These are phyloP conservation scores for Globisporangium echinulatum DNA, from an alignment of 352 stramenopile species.

Conservation along the genomic window DNA sequence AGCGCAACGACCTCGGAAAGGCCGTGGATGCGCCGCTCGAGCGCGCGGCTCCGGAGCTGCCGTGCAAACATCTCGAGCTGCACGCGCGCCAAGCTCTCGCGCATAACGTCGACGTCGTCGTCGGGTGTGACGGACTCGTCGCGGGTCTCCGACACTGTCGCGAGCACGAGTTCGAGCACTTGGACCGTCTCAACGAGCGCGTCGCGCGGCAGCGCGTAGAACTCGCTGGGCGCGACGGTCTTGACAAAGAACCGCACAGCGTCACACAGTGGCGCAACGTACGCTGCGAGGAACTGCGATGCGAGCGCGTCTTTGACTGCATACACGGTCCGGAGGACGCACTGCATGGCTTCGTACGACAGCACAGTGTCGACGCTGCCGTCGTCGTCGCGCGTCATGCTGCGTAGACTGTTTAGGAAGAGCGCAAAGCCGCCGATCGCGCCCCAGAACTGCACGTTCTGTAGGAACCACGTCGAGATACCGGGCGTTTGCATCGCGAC, in stretches of 20 bases:
- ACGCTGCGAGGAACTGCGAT: conserved; percentile 29
- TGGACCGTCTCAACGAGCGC: conserved; percentile 49
- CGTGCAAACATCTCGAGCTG: conserved; percentile 44
- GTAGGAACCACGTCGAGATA: conserved; percentile 32
- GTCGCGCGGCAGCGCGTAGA: conserved; percentile 37
- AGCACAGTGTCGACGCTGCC: conserved; percentile 16
- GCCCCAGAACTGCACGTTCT: conserved; percentile 52
- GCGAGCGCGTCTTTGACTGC: conserved; percentile 51
- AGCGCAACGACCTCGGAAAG: conserved; percentile 56
- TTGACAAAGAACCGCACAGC: conserved; percentile 23
- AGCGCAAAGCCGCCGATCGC: conserved; percentile 44
- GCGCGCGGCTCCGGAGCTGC: conserved; percentile 42
- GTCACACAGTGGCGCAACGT: conserved; percentile 27
- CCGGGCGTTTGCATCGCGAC: conserved; percentile 12
- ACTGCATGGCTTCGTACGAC: conserved; percentile 50
- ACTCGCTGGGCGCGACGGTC: conserved; percentile 17
- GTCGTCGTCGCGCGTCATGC: conserved; percentile 5
- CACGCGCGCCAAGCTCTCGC: conserved; percentile 35
- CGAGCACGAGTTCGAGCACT: conserved; percentile 47
- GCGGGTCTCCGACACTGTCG: conserved; percentile 20
- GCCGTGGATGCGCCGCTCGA: conserved; percentile 72
- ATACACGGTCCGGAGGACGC: conserved; percentile 49
- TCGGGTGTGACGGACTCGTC: conserved; percentile 3
- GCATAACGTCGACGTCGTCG: conserved; percentile 1
- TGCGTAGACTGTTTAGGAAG: conserved; percentile 33